Evolutionary conservation across 768 basidiomycete genomes (phyloP).

Genomic region (Suillus alpinus): DNA sequence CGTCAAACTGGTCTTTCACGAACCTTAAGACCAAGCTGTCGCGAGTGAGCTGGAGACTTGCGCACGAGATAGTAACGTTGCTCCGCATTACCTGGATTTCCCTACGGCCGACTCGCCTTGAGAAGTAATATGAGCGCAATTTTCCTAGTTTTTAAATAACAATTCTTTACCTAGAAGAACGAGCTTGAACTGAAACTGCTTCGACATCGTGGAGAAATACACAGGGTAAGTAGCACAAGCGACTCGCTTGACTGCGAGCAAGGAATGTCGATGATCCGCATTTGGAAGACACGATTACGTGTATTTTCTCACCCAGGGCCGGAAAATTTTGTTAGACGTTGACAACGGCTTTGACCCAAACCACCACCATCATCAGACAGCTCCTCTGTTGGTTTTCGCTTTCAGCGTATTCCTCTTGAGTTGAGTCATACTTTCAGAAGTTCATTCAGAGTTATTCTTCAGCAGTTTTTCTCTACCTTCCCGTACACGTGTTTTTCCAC

Average conservation of each 20-base stretch:
- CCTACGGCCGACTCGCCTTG: conserved; percentile 97
- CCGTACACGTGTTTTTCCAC: conserved; percentile 1
- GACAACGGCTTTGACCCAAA: conserved; percentile 21
- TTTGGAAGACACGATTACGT: conserved; percentile 20
- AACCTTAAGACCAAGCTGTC: conserved; percentile 89
- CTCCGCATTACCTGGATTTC: conserved; percentile 73
- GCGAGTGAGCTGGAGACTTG: conserved; percentile 23
- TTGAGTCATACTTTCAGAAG: conserved; percentile 25
- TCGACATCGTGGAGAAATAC: conserved; percentile 64
- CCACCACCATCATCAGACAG: conserved; percentile 34
- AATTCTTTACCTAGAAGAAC: conserved; percentile 79
- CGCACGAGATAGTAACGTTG: conserved; percentile 8
- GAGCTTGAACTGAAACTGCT: conserved; percentile 94
- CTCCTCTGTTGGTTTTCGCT: conserved; percentile 16
- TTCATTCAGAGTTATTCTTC: conserved; percentile 16
- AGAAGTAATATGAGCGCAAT: conserved; percentile 12
- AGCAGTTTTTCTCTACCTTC: neutral
- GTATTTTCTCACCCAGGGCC: conserved; percentile 26
- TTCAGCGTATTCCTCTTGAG: conserved; percentile 17
- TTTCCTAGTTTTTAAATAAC: neutral
- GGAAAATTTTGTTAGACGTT: conserved; percentile 29
- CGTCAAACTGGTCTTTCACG: conserved; percentile 95
- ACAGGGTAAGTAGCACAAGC: conserved; percentile 16
- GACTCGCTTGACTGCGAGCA: conserved; percentile 2
- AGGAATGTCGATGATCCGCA: neutral